Base-by-base conservation (phyloP, 495 filamentous ascomycete species). In the Thermothielavioides terrestris region DNA sequence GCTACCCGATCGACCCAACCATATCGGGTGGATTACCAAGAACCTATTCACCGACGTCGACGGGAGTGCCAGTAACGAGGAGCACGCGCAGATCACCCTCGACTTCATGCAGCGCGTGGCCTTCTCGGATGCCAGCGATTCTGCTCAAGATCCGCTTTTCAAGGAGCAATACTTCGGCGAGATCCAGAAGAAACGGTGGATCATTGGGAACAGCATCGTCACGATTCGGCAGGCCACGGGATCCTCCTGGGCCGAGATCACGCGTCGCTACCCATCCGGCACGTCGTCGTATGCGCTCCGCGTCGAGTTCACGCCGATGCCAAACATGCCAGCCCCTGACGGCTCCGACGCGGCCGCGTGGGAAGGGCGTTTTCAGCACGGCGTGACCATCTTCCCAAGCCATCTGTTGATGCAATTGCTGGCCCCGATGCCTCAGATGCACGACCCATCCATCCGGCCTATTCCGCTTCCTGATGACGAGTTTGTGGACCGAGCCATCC, bases 81-180 rank as follows among this genome's bases (percentile, higher is more conserved):
- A 97, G 63, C 91, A 95, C 60, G 91, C 88, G 26, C 81, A 90
- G 50, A 87, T 95, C 11, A 91, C 90, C 20, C 82, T 96, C 34
- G 94, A 99, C 64, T 84, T 97, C 73, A 91, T 99, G 85, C 89
- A 95, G 57, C 77, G 89, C 50, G 83, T 89, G 32, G 82, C 89
- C 10, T 95, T 84, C 64, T 88, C 88, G 0, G 88, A 95, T 63
- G 75, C 86, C 44, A 86, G 81, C 50, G 81, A 85, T 53, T 84
- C 81, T 4, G 75, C 67, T 1, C 79, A 83, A 17, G 82, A 87
- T 48, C 79, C 80, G 11, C 71, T 79, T 6, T 85, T 86, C 52
- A 77, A 73, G 15, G 58, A 68, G 35, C 71, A 80, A 8, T 69
- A 72, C 9, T 83, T 86, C 62, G 87, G 85, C 6, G 77, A 79